Evolutionary conservation across 2,329 filamentous ascomycete species (phyloP), one percentile per base, ranked within the genome.

Genomic region (Penicillium sp.): DNA sequence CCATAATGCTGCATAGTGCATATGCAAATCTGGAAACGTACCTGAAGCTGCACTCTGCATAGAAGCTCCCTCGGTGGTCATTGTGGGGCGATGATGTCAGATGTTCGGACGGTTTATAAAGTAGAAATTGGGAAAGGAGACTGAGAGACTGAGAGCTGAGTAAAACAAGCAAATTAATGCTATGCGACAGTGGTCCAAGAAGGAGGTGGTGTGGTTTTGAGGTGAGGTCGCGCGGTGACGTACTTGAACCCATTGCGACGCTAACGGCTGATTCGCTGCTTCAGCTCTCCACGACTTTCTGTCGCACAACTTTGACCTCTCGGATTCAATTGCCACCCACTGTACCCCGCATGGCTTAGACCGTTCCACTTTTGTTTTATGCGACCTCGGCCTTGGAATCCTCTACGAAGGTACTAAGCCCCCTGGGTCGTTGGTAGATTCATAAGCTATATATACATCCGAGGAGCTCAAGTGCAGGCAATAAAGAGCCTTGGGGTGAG

Each of bases 161-260:
- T 2, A 27, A 27, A 27, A 4, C 24, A 8, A 27, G 24, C 24
- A 27, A 8, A 27, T 6, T 27, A 27, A 27, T 6, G 24, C 24
- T 27, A 27, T 27, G 24, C 24, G 24, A 27, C 24, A 27, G 24
- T 27, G 7, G 24, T 27, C 24, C 8, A 5, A 27, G 24, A 46
- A 31, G 54, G 53, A 52, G 48, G 31, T 49, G 48, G 31, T 49
- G 47, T 57, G 32, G 48, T 50, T 60, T 57, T 49, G 59, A 65
- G 52, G 53, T 67, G 65, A 71, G 63, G 65, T 70, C 66, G 67
- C 64, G 63, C 60, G 57, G 67, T 69, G 66, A 71, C 65, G 68
- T 70, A 69, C 59, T 64, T 68, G 66, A 66, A 60, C 57, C 45
- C 42, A 56, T 53, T 50, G 48, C 54, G 60, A 58, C 61, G 58